These are phyloP conservation scores for Cicer pinnatifidum DNA, from an alignment of 306 rosid species.

Conservation along the genomic window DNA sequence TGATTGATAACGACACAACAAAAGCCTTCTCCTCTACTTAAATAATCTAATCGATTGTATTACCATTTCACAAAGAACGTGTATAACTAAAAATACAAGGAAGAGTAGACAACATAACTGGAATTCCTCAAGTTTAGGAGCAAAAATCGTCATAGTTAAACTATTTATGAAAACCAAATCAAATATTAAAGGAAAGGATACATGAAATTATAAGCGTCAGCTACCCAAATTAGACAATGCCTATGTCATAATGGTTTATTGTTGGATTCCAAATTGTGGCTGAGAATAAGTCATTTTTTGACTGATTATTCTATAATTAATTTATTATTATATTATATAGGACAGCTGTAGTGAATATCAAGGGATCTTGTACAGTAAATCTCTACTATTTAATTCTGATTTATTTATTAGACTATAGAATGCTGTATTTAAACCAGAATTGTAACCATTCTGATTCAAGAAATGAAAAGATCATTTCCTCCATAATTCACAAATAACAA, in stretches of 20 bases:
- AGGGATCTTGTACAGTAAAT: too few relatives aligned
- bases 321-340: too few relatives aligned
- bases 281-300: too few relatives aligned
- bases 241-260: neutral
- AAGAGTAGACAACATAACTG: neutral
- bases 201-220: neutral
- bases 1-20: neutral
- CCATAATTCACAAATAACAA: neutral
- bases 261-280: too few relatives aligned
- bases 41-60: neutral
- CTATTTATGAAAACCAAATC: slow-evolving; percentile 3
- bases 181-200: slow-evolving; percentile 5
- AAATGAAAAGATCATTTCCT: too few relatives aligned
- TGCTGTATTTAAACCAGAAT: too few relatives aligned
- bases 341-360: too few relatives aligned
- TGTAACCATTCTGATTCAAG: too few relatives aligned
- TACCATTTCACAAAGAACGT: neutral
- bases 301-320: too few relatives aligned
- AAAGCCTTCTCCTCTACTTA: neutral
- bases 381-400: too few relatives aligned
- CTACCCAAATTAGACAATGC: neutral
- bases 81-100: neutral
- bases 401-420: too few relatives aligned
- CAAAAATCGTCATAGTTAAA: neutral
- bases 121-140: slow-evolving; percentile 16